Conservation (phyloP, 208 protist species). For the Acanthamoeba castellanii region DNA sequence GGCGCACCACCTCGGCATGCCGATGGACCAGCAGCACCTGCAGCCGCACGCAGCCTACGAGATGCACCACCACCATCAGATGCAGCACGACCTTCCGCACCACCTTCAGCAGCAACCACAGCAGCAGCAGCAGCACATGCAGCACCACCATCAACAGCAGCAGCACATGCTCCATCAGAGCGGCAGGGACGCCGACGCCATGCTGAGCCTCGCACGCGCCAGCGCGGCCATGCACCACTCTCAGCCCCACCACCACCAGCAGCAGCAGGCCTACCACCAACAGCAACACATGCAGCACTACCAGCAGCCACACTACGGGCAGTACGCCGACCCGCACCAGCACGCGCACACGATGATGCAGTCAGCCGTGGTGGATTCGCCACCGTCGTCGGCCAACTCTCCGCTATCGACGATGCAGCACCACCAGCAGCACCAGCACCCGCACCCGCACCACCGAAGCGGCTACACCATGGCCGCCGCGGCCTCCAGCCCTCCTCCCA, state of each 20-base stretch:
- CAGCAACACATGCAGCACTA: constrained; percentile 3
- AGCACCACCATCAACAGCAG: not conserved
- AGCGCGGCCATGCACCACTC: not conserved
- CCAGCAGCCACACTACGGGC: not conserved
- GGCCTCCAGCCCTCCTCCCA: not conserved
- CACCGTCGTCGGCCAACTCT: constrained; percentile 38
- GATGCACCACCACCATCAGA: not conserved
- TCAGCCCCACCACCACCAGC: not conserved
- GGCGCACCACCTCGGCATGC: not conserved
- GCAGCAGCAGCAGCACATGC: not conserved
- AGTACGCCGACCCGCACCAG: not conserved
- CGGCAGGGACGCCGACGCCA: not conserved
- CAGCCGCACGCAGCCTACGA: not conserved
- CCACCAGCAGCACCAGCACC: not conserved
- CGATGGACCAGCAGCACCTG: not conserved
- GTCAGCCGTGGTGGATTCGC: not conserved
- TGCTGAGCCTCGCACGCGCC: constrained; percentile 27
- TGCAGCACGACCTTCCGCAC: not conserved
- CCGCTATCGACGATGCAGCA: not conserved
- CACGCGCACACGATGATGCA: not conserved
- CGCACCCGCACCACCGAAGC: not conserved
- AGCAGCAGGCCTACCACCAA: not conserved
- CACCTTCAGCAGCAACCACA: not conserved
- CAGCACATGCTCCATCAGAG: not conserved
- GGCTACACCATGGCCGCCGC: not conserved